phyloP scores from a whole-genome alignment of 257 asterid species.

The Ehretia macrophylla region DNA sequence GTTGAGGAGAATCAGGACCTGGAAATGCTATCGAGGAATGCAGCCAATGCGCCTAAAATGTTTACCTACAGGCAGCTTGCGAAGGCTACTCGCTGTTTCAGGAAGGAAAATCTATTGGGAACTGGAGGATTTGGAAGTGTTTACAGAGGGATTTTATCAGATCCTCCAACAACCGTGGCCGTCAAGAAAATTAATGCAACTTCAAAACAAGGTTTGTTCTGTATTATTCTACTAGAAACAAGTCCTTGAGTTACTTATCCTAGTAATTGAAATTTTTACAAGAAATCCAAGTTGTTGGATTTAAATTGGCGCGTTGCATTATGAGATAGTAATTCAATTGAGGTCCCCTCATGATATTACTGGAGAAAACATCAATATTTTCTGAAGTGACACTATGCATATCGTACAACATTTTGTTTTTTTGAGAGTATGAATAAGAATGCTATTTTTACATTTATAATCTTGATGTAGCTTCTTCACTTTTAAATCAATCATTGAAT shows the following conservation, averaged over 20 bases:
- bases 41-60: constrained; percentile 50
- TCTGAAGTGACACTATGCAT: too few relatives aligned
- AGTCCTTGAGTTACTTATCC: too few relatives aligned
- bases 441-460: too few relatives aligned
- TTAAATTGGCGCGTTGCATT: too few relatives aligned
- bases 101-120: constrained; percentile 52
- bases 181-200: constrained; percentile 63
- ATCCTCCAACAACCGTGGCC: constrained; percentile 33
- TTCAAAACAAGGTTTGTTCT: constrained; percentile 52
- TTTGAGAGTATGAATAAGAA: too few relatives aligned
- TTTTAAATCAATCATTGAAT: too few relatives aligned
- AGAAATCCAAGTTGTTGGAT: too few relatives aligned
- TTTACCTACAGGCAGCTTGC: constrained; percentile 54
- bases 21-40: constrained; percentile 42
- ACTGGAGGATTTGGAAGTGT: constrained; percentile 74
- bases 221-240: neutral
- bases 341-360: too few relatives aligned
- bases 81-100: constrained; percentile 45
- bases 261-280: neutral
- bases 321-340: too few relatives aligned
- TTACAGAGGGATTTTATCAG: constrained; percentile 40
- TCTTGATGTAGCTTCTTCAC: too few relatives aligned
- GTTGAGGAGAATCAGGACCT: constrained; percentile 28
- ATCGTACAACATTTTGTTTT: too few relatives aligned
- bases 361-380: too few relatives aligned